phyloP scores from a whole-genome alignment of 371 early-diverging fungal species.

The Mortierella sp. region DNA sequence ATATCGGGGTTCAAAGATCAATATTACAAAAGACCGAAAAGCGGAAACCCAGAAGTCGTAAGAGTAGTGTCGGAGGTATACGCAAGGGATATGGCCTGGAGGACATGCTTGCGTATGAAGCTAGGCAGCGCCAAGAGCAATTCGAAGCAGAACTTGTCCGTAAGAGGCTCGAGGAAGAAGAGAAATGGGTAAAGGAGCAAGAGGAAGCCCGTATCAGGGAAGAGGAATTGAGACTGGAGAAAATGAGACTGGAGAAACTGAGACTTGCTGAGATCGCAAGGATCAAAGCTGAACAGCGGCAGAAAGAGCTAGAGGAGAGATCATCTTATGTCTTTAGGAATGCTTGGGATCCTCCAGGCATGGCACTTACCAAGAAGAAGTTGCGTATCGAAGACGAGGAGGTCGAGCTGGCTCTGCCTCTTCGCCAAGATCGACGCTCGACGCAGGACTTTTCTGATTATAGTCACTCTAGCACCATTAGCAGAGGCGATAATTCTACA shows the following conservation, averaged over 20 bases:
- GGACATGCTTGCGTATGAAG: constrained; percentile 52
- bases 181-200: constrained; percentile 43
- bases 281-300: constrained; percentile 14
- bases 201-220: constrained; percentile 53
- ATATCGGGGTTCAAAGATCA: constrained; percentile 46
- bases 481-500: not conserved
- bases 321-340: constrained; percentile 43
- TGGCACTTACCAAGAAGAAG: constrained; percentile 40
- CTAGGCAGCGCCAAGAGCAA: constrained; percentile 42
- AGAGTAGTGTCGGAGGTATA: constrained; percentile 49
- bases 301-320: constrained; percentile 24
- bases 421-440: constrained; percentile 40
- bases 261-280: constrained; percentile 20
- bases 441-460: not conserved
- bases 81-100: constrained; percentile 53
- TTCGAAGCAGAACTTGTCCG: constrained; percentile 38
- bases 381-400: constrained; percentile 54
- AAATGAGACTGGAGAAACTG: constrained; percentile 24
- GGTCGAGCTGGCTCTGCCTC: constrained; percentile 40
- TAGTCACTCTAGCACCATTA: constrained; percentile 8
- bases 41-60: constrained; percentile 47
- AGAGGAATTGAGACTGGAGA: constrained; percentile 43
- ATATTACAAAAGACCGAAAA: constrained; percentile 54
- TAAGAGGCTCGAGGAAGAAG: constrained; percentile 44
- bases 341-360: constrained; percentile 52